phyloP scores from a whole-genome alignment of 768 basidiomycete genomes.

The Royoungia palumana region DNA sequence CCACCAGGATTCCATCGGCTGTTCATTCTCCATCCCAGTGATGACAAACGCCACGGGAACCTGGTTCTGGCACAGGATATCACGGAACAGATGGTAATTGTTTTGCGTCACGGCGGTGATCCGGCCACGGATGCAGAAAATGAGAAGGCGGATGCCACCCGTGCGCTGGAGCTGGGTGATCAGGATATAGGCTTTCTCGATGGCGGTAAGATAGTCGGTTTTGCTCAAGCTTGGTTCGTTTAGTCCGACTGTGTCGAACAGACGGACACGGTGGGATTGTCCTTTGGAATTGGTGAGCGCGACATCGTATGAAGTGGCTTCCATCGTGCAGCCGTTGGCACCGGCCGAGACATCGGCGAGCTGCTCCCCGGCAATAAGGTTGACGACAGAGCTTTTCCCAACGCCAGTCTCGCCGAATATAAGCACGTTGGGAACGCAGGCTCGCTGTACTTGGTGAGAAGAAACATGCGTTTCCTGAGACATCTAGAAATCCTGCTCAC shows the following conservation, averaged over 20 bases:
- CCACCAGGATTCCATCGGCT: conserved; percentile 34
- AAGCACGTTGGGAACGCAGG: conserved; percentile 35
- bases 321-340: conserved; percentile 36
- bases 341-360: conserved; percentile 29
- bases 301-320: conserved; percentile 25
- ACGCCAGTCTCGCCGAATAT: conserved; percentile 34
- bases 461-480: background rate
- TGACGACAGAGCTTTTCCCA: conserved; percentile 42
- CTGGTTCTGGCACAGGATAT: conserved; percentile 29
- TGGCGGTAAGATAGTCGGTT: conserved; percentile 26
- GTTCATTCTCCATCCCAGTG: conserved; percentile 33
- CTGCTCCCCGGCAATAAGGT: conserved; percentile 32
- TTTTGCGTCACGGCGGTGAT: conserved; percentile 28
- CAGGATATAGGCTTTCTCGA: conserved; percentile 34
- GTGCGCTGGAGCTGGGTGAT: conserved; percentile 31
- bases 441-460: conserved; percentile 17
- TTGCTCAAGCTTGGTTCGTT: conserved; percentile 23
- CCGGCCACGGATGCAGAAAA: conserved; percentile 35
- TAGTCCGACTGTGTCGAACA: conserved; percentile 36
- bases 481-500: conserved; percentile 1
- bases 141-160: conserved; percentile 31
- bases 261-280: conserved; percentile 18
- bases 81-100: conserved; percentile 31
- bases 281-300: conserved; percentile 18
- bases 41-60: conserved; percentile 32